Conservation (phyloP, 768 basidiomycete genomes). For the Calocybe indica region DNA sequence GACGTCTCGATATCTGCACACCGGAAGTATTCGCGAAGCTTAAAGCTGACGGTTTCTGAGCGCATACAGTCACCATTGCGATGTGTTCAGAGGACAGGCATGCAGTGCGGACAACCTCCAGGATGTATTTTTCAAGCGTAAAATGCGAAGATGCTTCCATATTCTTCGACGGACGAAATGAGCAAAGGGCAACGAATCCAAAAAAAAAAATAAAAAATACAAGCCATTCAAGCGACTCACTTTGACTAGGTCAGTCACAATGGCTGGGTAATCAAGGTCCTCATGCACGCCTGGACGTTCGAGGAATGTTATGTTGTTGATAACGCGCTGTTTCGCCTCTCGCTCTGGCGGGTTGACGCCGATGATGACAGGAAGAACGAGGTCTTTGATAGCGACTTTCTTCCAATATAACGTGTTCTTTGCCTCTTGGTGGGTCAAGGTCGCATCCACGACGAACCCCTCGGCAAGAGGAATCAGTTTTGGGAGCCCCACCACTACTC, state of each 20-base stretch:
- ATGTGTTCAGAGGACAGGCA: conserved; percentile 26
- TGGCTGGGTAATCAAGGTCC: conserved; percentile 29
- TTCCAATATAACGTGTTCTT: conserved; percentile 1
- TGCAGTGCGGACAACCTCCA: conserved; percentile 36
- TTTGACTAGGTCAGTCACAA: conserved; percentile 29
- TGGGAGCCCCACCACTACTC: conserved; percentile 36
- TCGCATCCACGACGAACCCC: conserved; percentile 7
- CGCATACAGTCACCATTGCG: conserved; percentile 40
- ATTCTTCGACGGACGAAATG: conserved; percentile 24
- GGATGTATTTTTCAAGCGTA: conserved; percentile 56
- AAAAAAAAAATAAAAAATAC: background rate
- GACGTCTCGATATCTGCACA: conserved; percentile 49
- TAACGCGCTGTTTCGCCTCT: conserved; percentile 54
- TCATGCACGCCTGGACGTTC: conserved; percentile 18
- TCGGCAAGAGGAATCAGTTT: conserved; percentile 48
- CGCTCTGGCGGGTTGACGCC: conserved; percentile 72
- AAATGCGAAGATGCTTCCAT: conserved; percentile 46
- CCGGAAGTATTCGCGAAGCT: conserved; percentile 61
- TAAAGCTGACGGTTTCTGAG: conserved; percentile 69
- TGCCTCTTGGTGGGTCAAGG: background rate
- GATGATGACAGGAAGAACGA: conserved; percentile 52
- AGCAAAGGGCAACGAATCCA: background rate
- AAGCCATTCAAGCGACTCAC: conserved; percentile 11
- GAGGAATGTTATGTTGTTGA: conserved; percentile 44
- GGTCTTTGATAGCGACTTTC: conserved; percentile 35